phyloP scores from a whole-genome alignment of 1,284 basidiomycete genomes.

The Somion occarium region DNA sequence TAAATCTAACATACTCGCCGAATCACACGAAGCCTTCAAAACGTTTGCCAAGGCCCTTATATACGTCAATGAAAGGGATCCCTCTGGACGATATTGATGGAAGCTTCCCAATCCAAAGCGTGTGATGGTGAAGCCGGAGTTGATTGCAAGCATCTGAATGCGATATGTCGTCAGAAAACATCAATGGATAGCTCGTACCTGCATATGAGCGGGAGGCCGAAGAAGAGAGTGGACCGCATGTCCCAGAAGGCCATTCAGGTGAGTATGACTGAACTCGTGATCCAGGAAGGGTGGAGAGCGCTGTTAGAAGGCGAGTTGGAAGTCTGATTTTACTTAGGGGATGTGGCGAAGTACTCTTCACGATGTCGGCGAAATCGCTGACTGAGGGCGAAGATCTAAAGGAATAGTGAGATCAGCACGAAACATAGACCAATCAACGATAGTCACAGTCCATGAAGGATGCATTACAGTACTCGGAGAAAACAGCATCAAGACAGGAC shows the following conservation, averaged over 20 bases:
- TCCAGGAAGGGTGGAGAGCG: background rate
- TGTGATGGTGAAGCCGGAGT: background rate
- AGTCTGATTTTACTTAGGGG: too few relatives aligned
- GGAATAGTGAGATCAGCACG: too few relatives aligned
- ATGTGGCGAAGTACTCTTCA: too few relatives aligned
- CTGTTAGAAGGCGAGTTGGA: background rate
- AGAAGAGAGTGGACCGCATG: background rate
- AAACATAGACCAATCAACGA: too few relatives aligned
- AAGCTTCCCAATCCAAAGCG: background rate
- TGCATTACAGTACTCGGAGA: too few relatives aligned
- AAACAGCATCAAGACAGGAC: too few relatives aligned
- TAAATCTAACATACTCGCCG: too few relatives aligned
- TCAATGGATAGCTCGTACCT: background rate
- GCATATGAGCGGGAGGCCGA: background rate
- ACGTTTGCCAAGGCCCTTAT: background rate
- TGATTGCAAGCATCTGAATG: background rate
- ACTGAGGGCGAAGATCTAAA: too few relatives aligned
- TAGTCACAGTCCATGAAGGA: too few relatives aligned
- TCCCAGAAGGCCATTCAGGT: background rate
- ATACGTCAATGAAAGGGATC: background rate
- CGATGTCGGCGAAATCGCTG: too few relatives aligned
- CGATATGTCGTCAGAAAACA: background rate
- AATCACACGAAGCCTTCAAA: background rate
- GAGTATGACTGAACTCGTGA: background rate
- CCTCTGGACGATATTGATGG: background rate